phyloP scores from a whole-genome alignment of 2,329 filamentous ascomycete species.

The Neoarthrinium moseri region DNA sequence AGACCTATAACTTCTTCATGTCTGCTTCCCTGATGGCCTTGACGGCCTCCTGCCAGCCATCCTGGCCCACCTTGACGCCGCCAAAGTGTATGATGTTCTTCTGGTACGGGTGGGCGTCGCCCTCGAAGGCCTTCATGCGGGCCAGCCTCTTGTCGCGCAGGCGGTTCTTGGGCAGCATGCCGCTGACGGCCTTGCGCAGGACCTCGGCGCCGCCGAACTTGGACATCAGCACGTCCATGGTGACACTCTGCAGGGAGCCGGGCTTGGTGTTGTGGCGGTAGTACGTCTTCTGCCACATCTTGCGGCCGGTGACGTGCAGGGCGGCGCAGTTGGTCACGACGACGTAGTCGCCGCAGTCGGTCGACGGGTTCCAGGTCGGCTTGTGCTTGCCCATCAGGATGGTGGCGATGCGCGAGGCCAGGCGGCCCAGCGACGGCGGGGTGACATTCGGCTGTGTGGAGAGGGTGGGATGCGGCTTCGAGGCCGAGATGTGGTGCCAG shows the following conservation, averaged over 20 bases:
- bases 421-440: constrained; percentile 80
- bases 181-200: constrained; percentile 84
- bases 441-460: constrained; percentile 57
- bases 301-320: constrained; percentile 85
- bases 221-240: constrained; percentile 91
- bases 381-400: constrained; percentile 99
- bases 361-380: constrained; percentile 94
- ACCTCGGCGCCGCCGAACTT: constrained; percentile 91
- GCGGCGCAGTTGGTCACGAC: constrained; percentile 88
- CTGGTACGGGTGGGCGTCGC: constrained; percentile 87
- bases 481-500: constrained; percentile 87
- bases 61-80: constrained; percentile 53
- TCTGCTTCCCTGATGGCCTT: constrained; percentile 50
- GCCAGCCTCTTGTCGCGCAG: constrained; percentile 84
- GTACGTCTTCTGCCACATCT: constrained; percentile 92
- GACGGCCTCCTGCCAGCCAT: constrained; percentile 53
- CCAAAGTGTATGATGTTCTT: constrained; percentile 77
- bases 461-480: constrained; percentile 60
- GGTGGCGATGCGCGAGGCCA: constrained; percentile 83
- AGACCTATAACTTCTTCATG: constrained; percentile 49
- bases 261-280: constrained; percentile 92
- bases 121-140: constrained; percentile 93
- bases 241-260: constrained; percentile 81
- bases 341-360: constrained; percentile 98
- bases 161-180: constrained; percentile 97